Conservation (phyloP, 768 basidiomycete species). For the Tylopilus intermedius region DNA sequence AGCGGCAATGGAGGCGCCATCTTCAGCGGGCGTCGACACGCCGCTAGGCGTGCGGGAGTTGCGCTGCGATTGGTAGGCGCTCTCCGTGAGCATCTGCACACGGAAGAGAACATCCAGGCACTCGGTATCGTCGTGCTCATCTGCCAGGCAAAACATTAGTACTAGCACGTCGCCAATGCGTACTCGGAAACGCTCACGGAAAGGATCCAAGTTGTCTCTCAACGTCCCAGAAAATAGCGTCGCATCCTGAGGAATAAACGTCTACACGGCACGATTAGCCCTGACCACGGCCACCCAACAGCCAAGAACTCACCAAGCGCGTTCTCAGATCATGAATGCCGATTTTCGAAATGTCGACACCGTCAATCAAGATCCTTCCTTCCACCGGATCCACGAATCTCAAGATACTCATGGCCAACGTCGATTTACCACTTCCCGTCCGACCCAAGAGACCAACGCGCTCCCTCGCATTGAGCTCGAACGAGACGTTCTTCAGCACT, state of each 20-base stretch:
- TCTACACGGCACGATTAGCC: conserved; percentile 37
- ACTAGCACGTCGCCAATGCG: background rate
- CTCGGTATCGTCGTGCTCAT: conserved; percentile 73
- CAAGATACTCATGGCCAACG: conserved; percentile 80
- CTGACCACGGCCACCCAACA: background rate
- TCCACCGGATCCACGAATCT: conserved; percentile 77
- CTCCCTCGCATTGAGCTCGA: conserved; percentile 65
- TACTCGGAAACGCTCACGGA: conserved; percentile 34
- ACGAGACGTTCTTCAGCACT: conserved; percentile 72
- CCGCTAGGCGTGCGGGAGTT: conserved; percentile 48
- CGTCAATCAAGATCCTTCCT: conserved; percentile 79
- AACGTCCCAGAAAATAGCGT: conserved; percentile 78
- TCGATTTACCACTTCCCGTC: conserved; percentile 79
- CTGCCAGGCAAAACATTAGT: conserved; percentile 28
- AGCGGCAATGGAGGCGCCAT: conserved; percentile 36
- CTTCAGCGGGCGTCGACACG: conserved; percentile 40
- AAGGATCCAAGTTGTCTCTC: conserved; percentile 71
- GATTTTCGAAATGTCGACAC: conserved; percentile 82
- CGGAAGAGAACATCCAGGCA: conserved; percentile 77
- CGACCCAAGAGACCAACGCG: conserved; percentile 77
- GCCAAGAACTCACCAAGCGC: conserved; percentile 46
- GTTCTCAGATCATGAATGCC: conserved; percentile 82
- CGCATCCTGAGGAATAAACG: conserved; percentile 75
- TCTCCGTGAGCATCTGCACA: conserved; percentile 68
- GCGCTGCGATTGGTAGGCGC: conserved; percentile 43